A percentile compares a stretch with the other conserved stretches of the same genome.
Conservation (phyloP, 2,329 filamentous ascomycete genomes). For the Drechmeria coniospora region DNA sequence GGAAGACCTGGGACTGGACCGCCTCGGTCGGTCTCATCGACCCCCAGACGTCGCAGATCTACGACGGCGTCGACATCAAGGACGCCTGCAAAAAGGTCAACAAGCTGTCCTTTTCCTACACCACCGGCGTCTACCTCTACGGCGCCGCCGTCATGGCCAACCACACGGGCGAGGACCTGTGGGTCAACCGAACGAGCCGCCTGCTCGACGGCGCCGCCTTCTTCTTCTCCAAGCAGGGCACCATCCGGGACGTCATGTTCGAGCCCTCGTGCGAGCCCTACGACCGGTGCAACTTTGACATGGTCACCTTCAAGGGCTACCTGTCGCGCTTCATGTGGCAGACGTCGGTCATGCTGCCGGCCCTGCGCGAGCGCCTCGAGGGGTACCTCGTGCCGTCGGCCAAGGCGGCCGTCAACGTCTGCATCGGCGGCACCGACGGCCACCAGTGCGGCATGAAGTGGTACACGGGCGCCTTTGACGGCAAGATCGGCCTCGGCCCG, state of each 20-base stretch:
- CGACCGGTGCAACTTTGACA: slow-evolving; percentile 43
- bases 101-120: slow-evolving; percentile 47
- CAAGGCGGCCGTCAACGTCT: slow-evolving; percentile 37
- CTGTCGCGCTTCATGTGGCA: slow-evolving; percentile 49
- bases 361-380: slow-evolving; percentile 30
- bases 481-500: slow-evolving; percentile 39
- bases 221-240: slow-evolving; percentile 38
- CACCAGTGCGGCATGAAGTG: slow-evolving; percentile 46
- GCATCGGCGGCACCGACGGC: slow-evolving; percentile 37
- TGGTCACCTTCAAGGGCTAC: slow-evolving; percentile 54
- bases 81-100: slow-evolving; percentile 38
- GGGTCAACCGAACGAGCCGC: slow-evolving; percentile 35
- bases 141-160: slow-evolving; percentile 51
- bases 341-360: slow-evolving; percentile 39
- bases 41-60: slow-evolving; percentile 33
- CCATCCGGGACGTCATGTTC: slow-evolving; percentile 44
- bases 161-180: slow-evolving; percentile 34
- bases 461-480: slow-evolving; percentile 43
- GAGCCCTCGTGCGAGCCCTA: slow-evolving; percentile 50
- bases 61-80: slow-evolving; percentile 43
- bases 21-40: slow-evolving; percentile 40
- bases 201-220: slow-evolving; percentile 35
- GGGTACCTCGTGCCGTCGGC: slow-evolving; percentile 35
- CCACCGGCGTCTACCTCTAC: slow-evolving; percentile 48
- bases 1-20: slow-evolving; percentile 52